Conservation (phyloP, 2,329 filamentous ascomycete genomes). For the Rachicladosporium sp. region DNA sequence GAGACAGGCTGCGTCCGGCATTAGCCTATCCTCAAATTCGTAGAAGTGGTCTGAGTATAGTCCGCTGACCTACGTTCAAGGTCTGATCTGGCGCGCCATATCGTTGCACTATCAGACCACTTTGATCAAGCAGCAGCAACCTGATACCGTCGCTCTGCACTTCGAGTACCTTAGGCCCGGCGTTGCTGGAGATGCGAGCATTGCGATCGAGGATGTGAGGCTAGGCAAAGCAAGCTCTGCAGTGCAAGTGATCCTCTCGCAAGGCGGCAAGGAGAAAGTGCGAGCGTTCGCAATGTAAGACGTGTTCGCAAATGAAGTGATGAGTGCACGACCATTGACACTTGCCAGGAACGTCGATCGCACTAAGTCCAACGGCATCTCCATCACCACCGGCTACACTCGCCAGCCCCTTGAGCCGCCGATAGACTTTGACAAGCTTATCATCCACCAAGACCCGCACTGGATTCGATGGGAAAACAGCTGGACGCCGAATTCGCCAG, state of each 20-base stretch:
- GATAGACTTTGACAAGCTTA: constrained; percentile 7
- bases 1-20: too few relatives aligned
- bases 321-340: neutral
- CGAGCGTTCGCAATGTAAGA: constrained; percentile 6
- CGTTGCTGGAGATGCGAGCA: constrained; percentile 3
- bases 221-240: constrained; percentile 4
- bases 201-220: constrained; percentile 4
- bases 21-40: too few relatives aligned
- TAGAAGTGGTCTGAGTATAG: too few relatives aligned
- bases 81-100: constrained; percentile 7
- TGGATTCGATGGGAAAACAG: constrained; percentile 11
- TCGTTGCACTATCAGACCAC: constrained; percentile 8
- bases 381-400: constrained; percentile 9
- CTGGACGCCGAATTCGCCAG: constrained; percentile 4
- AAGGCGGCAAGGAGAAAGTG: constrained; percentile 4
- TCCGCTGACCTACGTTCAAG: too few relatives aligned
- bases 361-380: constrained; percentile 5
- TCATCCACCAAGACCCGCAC: constrained; percentile 6
- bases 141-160: constrained; percentile 8
- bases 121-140: constrained; percentile 6
- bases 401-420: constrained; percentile 4
- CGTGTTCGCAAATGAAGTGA: neutral
- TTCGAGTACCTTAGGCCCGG: constrained; percentile 10
- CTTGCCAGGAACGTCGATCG: constrained; percentile 4
- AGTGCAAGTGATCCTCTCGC: constrained; percentile 1